Base-by-base conservation (phyloP, 2,329 filamentous ascomycete species). In the Claviceps maximensis region DNA sequence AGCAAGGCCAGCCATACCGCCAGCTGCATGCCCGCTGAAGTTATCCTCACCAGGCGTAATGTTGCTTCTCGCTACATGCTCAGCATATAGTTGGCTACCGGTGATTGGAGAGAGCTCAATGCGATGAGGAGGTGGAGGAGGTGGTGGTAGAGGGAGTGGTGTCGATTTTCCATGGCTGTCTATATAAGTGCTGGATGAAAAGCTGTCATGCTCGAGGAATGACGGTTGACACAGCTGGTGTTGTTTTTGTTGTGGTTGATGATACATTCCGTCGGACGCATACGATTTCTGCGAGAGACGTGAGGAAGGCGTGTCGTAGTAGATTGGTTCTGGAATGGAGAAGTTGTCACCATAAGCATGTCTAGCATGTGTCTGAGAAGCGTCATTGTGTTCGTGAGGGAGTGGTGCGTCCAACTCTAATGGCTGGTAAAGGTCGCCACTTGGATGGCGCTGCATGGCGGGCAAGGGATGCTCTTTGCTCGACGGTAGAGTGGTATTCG, bases 1-100 rank as follows among this genome's bases (percentile, higher is more conserved):
- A 41, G 84, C 83, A 55, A 87, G 79, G 52, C 82, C 83, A 31
- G 82, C 74, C 66, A 88, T 81, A 53, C 82, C 84, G 59, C 82
- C 84, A 23, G 76, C 74, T 17, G 84, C 79, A 41, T 72, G 66
- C 49, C 79, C 73, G 55, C 83, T 75, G 58, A 84, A 79, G 64
- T 87, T 87, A 68, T 88, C 83, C 56, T 79, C 75, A 36, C 80
- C 83, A 2, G 81, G 80, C 1, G 82, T 84, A 53, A 73, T 68
- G 60, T 69, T 74, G 58, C 63, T 58, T 8, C 55, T 55, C 23
- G 57, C 56, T 42, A 47, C 46, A 8, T 55, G 59, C 27, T 59
- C 56, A 19, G 54, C 58, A 56, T 64, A 64, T 59, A 57, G 57
- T 49, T 55, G 49, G 42, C 61, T 51, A 54, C 59, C 64, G 58